These are phyloP conservation scores for Leptodermis oblonga DNA, from an alignment of 257 asterid species.

Conservation along the genomic window DNA sequence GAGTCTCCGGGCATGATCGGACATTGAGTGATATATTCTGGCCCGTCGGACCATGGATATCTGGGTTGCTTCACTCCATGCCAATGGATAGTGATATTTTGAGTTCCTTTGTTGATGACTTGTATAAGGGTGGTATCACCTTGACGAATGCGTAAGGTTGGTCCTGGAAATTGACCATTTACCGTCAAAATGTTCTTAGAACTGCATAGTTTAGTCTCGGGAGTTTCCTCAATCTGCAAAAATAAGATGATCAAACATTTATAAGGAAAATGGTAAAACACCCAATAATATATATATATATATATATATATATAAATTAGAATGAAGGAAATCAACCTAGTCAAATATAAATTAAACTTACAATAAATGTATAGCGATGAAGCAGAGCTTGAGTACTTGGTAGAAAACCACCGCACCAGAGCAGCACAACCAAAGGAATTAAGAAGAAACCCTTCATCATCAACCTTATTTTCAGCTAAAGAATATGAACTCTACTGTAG, in stretches of 20 bases:
- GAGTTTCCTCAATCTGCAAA: constrained; percentile 63
- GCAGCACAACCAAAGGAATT: neutral
- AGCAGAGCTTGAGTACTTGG: neutral
- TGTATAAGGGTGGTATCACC: constrained; percentile 54
- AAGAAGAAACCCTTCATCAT: no score
- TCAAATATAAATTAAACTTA: no score
- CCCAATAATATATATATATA: no score
- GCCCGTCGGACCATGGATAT: constrained; percentile 74
- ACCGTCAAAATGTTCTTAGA: constrained; percentile 47
- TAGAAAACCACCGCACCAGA: neutral
- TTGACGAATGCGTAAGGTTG: constrained; percentile 36
- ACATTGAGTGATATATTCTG: constrained; percentile 60
- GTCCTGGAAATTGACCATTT: constrained; percentile 68
- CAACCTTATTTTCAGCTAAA: no score
- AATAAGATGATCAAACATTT: no score
- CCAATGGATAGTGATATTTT: constrained; percentile 65
- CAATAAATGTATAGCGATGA: constrained; percentile 5
- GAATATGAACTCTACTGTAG: no score
- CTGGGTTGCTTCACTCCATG: constrained; percentile 70
- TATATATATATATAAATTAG: no score
- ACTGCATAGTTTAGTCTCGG: constrained; percentile 42
- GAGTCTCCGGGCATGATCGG: constrained; percentile 53
- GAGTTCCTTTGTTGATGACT: constrained; percentile 37
- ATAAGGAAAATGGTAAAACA: no score
- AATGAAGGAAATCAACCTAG: no score